Base-by-base conservation (phyloP, 1,139 yeast genomes). In the Zygoascus meyerae region DNA sequence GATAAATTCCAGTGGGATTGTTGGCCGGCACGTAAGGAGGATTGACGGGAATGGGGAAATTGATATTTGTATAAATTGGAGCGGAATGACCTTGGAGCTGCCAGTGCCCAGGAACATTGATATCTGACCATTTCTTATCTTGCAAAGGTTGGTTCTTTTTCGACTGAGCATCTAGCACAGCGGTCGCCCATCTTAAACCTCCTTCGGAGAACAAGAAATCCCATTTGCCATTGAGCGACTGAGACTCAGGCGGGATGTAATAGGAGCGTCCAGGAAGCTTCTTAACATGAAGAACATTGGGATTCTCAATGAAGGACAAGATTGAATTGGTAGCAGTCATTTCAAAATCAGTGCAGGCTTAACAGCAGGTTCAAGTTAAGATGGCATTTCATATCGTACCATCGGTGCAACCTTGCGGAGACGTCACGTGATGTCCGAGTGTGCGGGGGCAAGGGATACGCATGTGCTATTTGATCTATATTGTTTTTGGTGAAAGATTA, bases 71-170 rank as follows among this genome's bases (percentile, higher is more conserved):
- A 47, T 67, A 67, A 29, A 55, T 61, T 1, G 71, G 71, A 1
- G 50, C 48, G 11, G 68, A 69, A 44, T 50, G 59, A 5, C 69
- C 70, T 49, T 66, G 68, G 15, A 66, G 50, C 52, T 68, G 70
- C 70, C 71, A 67, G 47, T 65, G 66, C 8, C 70, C 69, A 2
- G 71, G 71, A 12, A 68, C 71, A 1, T 46, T 30, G 15, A 67
- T 53, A n/a, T 44, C 44, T 3, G 50, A 37, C 53, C 53, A 57
- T 5, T 46, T 30, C 6, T 18, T 38, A 21, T 40, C n/a, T 2
- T 42, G 33, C 16, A 32, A 9, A n/a, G 38, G 29, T 29, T 34
- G 35, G 34, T 28, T 14, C 12, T 42, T 21, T 26, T 32, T 39
- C 47, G 18, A 40, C 40, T 18, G 34, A 15, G 28, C 12, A 29